Percentiles rank a stretch among this genome's conserved stretches.
Conservation (phyloP, 2,329 filamentous ascomycete genomes). For the Fusarium burgessii region DNA sequence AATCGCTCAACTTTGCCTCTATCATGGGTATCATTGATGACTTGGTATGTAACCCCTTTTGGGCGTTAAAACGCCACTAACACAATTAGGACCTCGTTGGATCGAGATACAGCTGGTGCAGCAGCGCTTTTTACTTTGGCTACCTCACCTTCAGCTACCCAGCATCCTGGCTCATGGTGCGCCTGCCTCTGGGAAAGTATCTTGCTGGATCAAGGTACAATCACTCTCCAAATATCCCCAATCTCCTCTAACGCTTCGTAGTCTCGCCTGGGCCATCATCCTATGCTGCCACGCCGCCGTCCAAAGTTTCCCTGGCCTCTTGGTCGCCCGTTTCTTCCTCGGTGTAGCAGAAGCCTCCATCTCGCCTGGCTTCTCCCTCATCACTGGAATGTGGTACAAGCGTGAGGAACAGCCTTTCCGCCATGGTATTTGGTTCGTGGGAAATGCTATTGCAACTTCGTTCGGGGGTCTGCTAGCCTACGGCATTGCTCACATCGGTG, state of each 20-base stretch:
- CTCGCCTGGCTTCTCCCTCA: constrained; percentile 38
- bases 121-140: constrained; percentile 42
- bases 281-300: constrained; percentile 39
- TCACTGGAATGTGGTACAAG: constrained; percentile 44
- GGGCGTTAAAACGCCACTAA: not conserved
- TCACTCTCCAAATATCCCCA: fast-evolving
- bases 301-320: constrained; percentile 26
- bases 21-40: constrained; percentile 44
- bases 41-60: constrained; percentile 4
- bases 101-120: constrained; percentile 38
- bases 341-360: constrained; percentile 43
- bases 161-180: constrained; percentile 41
- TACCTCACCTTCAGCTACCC: constrained; percentile 43
- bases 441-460: constrained; percentile 37
- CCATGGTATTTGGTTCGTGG: constrained; percentile 43
- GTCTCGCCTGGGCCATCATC: constrained; percentile 35
- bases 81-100: constrained; percentile 22
- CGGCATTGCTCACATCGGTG: constrained; percentile 39
- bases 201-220: constrained; percentile 32
- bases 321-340: constrained; percentile 38
- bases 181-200: constrained; percentile 36
- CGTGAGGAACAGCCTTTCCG: constrained; percentile 41
- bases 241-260: not conserved
- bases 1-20: constrained; percentile 41
- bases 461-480: constrained; percentile 40